These are phyloP conservation scores for Euclidium syriacum DNA, from an alignment of 345 rosid species.

Conservation along the genomic window DNA sequence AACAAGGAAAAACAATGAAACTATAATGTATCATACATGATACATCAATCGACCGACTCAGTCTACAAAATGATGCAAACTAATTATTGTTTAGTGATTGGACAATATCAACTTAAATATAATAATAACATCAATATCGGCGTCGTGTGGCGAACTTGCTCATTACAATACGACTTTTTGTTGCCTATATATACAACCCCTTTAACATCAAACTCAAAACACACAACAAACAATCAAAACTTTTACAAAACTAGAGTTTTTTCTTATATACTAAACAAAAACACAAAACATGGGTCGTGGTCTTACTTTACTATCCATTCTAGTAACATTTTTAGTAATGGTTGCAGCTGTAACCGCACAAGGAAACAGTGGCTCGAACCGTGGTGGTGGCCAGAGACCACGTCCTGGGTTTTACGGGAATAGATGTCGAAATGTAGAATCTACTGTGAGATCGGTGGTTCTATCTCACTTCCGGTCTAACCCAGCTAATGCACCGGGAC, in stretches of 20 bases:
- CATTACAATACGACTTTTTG: not conserved
- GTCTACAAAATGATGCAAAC: not conserved
- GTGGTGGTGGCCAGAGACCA: constrained; percentile 13
- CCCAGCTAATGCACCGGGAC: constrained; percentile 32
- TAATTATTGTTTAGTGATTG: not conserved
- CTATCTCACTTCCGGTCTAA: constrained; percentile 25
- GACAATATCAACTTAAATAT: not conserved
- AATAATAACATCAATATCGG: not conserved
- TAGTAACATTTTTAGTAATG: constrained; percentile 1
- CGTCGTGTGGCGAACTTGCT: constrained; percentile 21
- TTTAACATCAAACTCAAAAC: constrained; percentile 21
- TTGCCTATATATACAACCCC: constrained; percentile 22
- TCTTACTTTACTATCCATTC: not conserved
- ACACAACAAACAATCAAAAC: constrained; percentile 16
- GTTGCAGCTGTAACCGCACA: constrained; percentile 14
- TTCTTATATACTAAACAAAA: not conserved
- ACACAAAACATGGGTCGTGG: constrained; percentile 20
- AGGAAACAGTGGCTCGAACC: constrained; percentile 12
- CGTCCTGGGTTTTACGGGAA: constrained; percentile 19
- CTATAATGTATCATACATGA: not conserved
- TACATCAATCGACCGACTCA: constrained; percentile 14
- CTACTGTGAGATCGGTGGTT: constrained; percentile 25
- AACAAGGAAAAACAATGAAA: not conserved
- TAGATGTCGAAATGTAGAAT: constrained; percentile 24
- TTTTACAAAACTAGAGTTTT: not conserved